Evolutionary conservation across 106 monocot genomes (phyloP).

Genomic region (Gastrodia elata): DNA sequence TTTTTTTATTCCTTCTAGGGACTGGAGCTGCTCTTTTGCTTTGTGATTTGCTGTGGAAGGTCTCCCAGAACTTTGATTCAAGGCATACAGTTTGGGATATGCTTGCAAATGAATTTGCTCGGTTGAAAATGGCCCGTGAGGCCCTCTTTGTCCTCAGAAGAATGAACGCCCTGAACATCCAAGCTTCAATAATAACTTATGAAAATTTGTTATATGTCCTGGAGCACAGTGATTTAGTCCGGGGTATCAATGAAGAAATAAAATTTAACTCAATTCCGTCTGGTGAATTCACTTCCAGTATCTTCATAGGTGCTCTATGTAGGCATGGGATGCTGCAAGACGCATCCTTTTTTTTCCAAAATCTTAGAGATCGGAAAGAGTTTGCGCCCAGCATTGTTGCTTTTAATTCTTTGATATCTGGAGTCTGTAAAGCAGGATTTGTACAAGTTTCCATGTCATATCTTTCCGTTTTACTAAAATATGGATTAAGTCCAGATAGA

Average conservation of each 20-base stretch:
- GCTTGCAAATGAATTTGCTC: conserved; percentile 50
- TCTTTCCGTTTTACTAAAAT: conserved; percentile 45
- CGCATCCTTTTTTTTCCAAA: conserved; percentile 48
- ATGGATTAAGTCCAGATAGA: conserved; percentile 40
- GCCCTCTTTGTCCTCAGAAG: conserved; percentile 55
- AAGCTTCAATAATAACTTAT: conserved; percentile 41
- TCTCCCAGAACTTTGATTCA: conserved; percentile 26
- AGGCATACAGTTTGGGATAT: conserved; percentile 44
- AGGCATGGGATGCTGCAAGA: conserved; percentile 43
- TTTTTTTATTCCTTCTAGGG: conserved; percentile 25
- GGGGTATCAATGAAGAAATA: conserved; percentile 30
- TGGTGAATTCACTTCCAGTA: conserved; percentile 24
- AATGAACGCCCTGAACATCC: conserved; percentile 41
- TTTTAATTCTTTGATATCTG: conserved; percentile 50
- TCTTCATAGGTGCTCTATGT: conserved; percentile 50
- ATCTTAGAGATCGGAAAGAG: conserved; percentile 20
- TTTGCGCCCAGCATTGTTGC: conserved; percentile 24
- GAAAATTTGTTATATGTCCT: conserved; percentile 38
- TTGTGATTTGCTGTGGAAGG: conserved; percentile 28
- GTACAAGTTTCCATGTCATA: conserved; percentile 37
- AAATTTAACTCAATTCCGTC: conserved; percentile 21
- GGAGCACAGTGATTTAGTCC: conserved; percentile 23
- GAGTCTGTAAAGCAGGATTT: conserved; percentile 33
- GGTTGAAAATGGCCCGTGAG: conserved; percentile 35
- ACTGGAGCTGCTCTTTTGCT: conserved; percentile 37